Conservation (phyloP, 768 basidiomycete species). For the Tubosaeta sp. region DNA sequence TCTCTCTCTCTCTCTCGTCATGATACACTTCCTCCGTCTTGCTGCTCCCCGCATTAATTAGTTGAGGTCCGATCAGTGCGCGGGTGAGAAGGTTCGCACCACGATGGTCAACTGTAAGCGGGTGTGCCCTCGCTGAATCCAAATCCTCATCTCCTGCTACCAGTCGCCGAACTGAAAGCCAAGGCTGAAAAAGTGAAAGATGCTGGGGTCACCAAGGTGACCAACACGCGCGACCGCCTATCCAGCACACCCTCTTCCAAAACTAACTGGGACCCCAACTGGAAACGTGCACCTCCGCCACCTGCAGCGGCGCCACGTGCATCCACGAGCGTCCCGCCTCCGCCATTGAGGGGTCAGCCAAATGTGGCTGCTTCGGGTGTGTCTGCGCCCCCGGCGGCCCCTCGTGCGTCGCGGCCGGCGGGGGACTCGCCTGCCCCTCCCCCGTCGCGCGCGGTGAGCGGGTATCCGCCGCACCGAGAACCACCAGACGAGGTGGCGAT, state of each 20-base stretch:
- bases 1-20: too few species aligned
- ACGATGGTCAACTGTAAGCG: constrained; percentile 31
- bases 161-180: constrained; percentile 64
- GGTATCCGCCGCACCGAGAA: constrained; percentile 17
- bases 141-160: constrained; percentile 1
- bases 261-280: constrained; percentile 59
- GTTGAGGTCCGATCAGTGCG: not conserved
- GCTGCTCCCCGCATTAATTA: not conserved
- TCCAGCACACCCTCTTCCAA: constrained; percentile 54
- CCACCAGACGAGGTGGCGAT: constrained; percentile 30
- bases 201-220: constrained; percentile 46
- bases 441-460: constrained; percentile 28
- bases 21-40: too few species aligned
- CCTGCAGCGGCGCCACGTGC: constrained; percentile 15
- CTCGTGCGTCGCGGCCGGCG: constrained; percentile 12
- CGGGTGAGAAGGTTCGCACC: not conserved
- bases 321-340: constrained; percentile 26
- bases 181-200: constrained; percentile 62
- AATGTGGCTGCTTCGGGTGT: constrained; percentile 5
- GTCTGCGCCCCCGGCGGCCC: constrained; percentile 6
- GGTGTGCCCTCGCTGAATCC: not conserved
- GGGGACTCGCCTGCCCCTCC: constrained; percentile 14
- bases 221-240: constrained; percentile 53
- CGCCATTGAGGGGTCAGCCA: constrained; percentile 30
- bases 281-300: constrained; percentile 47